Evolutionary conservation across 2,329 filamentous ascomycete genomes (phyloP), one percentile per base, ranked within the genome.

Genomic region (Penicillium glabrum): DNA sequence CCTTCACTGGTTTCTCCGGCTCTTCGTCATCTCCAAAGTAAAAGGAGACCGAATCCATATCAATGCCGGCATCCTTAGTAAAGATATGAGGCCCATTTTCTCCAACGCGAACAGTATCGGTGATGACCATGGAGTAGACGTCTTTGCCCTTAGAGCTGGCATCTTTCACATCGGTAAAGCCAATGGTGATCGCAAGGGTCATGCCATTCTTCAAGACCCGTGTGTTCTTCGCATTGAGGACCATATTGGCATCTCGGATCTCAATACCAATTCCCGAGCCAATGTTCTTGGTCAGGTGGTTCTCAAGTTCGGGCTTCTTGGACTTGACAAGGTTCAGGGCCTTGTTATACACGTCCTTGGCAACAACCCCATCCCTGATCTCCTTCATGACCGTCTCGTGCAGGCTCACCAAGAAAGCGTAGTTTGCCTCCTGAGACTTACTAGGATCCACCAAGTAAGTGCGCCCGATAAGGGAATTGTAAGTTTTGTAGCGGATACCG

Each of bases 381-480:
- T 95, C 91, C 72, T 95, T 96, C 70, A 99, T 83, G 29, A 96
- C 89, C n/a, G 90, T 79, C 64, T 92, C 92, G 75, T 98, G 93
- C 13, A 98, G 86, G 51, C 86, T 85, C 53, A 91, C 81, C 5
- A 99, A 83, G 16, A 97, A 85, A 69, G 93, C 96, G 81, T 99
- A 99, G 71, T 93, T 95, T 72, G 84, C 89, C 76, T 98, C 95
- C 72, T 99, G 95, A 0, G 90, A 86, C 76, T 97, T 98, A 78
- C 95, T 97, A 16, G 96, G 96, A 67, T 98, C 96, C 46, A 99
- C 93, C 59, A 99, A 83, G 74, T 96, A 99, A 8, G 96, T 98
- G 63, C 95, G 88, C 13, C 90, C 92, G 65, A 99, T 91, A 58
- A 92, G 86, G 2, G 93, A 96, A 72, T 90, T 93, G 76, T 99